Percentiles rank a stretch among this genome's conserved stretches.
phyloP scores from a whole-genome alignment of 2,329 filamentous ascomycete species.

The Colletotrichum eleusines region DNA sequence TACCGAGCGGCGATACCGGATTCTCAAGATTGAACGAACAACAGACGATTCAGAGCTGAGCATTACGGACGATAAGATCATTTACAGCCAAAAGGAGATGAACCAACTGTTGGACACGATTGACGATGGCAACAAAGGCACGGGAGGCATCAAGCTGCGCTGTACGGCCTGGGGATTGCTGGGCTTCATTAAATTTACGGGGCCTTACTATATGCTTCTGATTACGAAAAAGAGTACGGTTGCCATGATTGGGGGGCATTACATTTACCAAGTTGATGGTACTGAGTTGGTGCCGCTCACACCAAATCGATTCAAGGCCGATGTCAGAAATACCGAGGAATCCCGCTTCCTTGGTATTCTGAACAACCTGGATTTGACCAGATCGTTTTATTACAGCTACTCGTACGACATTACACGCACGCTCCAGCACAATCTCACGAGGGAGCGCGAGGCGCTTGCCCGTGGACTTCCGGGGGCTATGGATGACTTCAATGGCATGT shows the following conservation, averaged over 20 bases:
- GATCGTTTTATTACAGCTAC: conserved; percentile 98
- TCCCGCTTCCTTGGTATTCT: conserved; percentile 89
- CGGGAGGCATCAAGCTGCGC: conserved; percentile 89
- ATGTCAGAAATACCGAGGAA: conserved; percentile 86
- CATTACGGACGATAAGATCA: conserved; percentile 93
- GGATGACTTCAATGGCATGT: conserved; percentile 90
- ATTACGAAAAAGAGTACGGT: conserved; percentile 97
- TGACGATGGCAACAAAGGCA: conserved; percentile 92
- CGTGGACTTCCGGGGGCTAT: conserved; percentile 66
- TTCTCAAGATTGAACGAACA: conserved; percentile 94
- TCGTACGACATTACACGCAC: conserved; percentile 96
- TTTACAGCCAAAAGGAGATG: conserved; percentile 94
- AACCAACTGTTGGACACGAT: conserved; percentile 93
- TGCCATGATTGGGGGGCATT: conserved; percentile 95
- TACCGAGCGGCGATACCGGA: conserved; percentile 87
- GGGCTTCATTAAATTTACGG: conserved; percentile 96
- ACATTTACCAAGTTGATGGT: conserved; percentile 93
- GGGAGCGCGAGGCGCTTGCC: conserved; percentile 78
- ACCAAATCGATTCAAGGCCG: conserved; percentile 79
- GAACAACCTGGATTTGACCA: conserved; percentile 88
- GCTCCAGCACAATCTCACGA: conserved; percentile 90
- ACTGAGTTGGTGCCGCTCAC: conserved; percentile 93
- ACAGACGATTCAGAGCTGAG: conserved; percentile 79
- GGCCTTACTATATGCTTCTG: conserved; percentile 95
- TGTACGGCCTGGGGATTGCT: conserved; percentile 94